Conservation (phyloP, 2,329 filamentous ascomycete genomes). For the Diplodia scrobiculata region DNA sequence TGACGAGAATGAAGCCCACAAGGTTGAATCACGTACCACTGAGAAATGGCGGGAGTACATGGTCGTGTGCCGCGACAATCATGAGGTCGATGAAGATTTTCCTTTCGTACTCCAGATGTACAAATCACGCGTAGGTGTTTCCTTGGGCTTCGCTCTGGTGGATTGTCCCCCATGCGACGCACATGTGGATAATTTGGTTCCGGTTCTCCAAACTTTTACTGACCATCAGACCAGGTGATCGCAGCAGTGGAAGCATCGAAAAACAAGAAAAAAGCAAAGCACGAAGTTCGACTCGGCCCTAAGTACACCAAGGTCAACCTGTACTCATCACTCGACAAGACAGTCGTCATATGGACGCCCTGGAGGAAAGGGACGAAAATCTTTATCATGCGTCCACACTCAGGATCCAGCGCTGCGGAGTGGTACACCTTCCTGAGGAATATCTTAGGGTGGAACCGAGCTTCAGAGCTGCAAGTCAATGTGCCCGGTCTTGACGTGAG, state of each 20-base stretch:
- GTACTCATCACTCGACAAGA: constrained; percentile 68
- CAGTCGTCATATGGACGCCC: constrained; percentile 64
- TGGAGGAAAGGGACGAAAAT: constrained; percentile 59
- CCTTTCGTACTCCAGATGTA: constrained; percentile 63
- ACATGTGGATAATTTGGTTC: background rate
- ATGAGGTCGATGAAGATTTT: constrained; percentile 49
- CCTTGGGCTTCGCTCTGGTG: background rate
- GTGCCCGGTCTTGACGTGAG: constrained; percentile 65
- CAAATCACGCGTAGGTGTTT: constrained; percentile 54
- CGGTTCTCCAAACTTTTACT: background rate
- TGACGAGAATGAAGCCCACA: constrained; percentile 64
- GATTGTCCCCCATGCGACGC: too few species aligned
- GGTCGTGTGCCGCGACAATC: constrained; percentile 62
- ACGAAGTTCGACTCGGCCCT: constrained; percentile 59
- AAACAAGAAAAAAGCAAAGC: constrained; percentile 57
- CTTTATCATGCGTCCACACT: constrained; percentile 63
- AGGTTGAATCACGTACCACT: constrained; percentile 59
- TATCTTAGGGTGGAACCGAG: constrained; percentile 60
- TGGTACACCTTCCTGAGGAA: constrained; percentile 69
- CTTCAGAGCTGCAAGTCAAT: constrained; percentile 60
- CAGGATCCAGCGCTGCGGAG: constrained; percentile 63
- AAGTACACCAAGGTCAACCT: constrained; percentile 61
- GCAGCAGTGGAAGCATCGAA: constrained; percentile 59
- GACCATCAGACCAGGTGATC: constrained; percentile 51
- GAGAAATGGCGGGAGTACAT: constrained; percentile 69